A percentile compares a stretch with the other conserved stretches of the same genome.
These are phyloP conservation scores for Aspergillus baeticus DNA, from an alignment of 495 filamentous ascomycete genomes.

Conservation along the genomic window DNA sequence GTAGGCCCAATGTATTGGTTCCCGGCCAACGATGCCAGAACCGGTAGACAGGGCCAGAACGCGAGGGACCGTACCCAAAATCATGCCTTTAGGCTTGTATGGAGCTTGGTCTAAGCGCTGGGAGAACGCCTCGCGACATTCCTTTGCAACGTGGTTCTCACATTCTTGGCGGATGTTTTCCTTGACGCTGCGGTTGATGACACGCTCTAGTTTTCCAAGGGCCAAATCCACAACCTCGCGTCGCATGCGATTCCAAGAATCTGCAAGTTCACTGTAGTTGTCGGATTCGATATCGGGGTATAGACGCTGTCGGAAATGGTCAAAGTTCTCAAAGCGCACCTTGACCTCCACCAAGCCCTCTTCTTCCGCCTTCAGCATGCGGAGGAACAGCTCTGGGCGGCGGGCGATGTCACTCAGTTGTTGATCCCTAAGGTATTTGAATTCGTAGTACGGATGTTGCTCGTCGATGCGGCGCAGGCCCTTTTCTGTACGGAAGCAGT, in stretches of 20 bases:
- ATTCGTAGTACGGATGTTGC: conserved; percentile 92
- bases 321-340: conserved; percentile 70
- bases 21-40: conserved; percentile 63
- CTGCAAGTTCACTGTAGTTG: conserved; percentile 90
- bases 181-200: conserved; percentile 87
- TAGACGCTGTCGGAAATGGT: conserved; percentile 68
- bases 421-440: conserved; percentile 93
- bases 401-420: conserved; percentile 75
- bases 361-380: conserved; percentile 95
- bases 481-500: conserved; percentile 89
- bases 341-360: conserved; percentile 86
- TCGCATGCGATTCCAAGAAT: conserved; percentile 89
- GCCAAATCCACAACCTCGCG: conserved; percentile 81
- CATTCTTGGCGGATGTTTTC: conserved; percentile 88
- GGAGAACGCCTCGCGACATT: conserved; percentile 80
- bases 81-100: conserved; percentile 92
- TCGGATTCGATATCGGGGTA: conserved; percentile 85
- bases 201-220: conserved; percentile 72
- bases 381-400: conserved; percentile 82
- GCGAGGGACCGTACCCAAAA: conserved; percentile 81
- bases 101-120: conserved; percentile 92
- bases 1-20: conserved; percentile 87
- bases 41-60: conserved; percentile 86
- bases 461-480: conserved; percentile 93
- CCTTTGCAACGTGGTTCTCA: conserved; percentile 79